Conservation (phyloP, 1,284 basidiomycete species). For the Hymenochaete sp. region DNA sequence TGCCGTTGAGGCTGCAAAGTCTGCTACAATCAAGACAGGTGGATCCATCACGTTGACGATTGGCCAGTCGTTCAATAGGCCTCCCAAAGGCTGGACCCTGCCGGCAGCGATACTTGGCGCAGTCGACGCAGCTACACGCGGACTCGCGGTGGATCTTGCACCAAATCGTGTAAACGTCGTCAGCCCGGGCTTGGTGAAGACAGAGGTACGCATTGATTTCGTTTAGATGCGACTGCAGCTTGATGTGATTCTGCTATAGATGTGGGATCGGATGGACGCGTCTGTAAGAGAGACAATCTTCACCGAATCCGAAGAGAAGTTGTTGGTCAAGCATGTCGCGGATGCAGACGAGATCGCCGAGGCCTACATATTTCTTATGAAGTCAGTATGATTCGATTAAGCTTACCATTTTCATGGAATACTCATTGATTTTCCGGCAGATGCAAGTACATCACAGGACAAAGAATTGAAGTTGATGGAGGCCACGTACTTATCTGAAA, state of each 20-base stretch:
- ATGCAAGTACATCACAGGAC: too few relatives aligned
- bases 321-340: conserved; percentile 19
- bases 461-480: too few relatives aligned
- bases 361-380: conserved; percentile 22
- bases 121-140: conserved; percentile 20
- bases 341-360: conserved; percentile 21
- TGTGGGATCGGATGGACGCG: conserved; percentile 18
- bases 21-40: conserved; percentile 16
- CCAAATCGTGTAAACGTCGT: conserved; percentile 21
- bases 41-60: conserved; percentile 20
- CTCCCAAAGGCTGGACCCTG: conserved; percentile 18
- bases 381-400: too few relatives aligned
- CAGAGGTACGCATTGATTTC: conserved; percentile 8
- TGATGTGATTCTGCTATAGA: conserved; percentile 8
- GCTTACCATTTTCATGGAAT: too few relatives aligned
- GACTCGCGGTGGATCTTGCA: conserved; percentile 21
- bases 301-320: conserved; percentile 9
- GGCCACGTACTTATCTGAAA: too few relatives aligned
- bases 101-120: conserved; percentile 20
- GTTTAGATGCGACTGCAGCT: not conserved
- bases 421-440: too few relatives aligned
- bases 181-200: conserved; percentile 20
- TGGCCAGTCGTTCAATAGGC: conserved; percentile 15
- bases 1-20: conserved; percentile 18
- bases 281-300: conserved; percentile 16